phyloP scores from a whole-genome alignment of 495 filamentous ascomycete genomes.

The Talaromyces wortmannii region DNA sequence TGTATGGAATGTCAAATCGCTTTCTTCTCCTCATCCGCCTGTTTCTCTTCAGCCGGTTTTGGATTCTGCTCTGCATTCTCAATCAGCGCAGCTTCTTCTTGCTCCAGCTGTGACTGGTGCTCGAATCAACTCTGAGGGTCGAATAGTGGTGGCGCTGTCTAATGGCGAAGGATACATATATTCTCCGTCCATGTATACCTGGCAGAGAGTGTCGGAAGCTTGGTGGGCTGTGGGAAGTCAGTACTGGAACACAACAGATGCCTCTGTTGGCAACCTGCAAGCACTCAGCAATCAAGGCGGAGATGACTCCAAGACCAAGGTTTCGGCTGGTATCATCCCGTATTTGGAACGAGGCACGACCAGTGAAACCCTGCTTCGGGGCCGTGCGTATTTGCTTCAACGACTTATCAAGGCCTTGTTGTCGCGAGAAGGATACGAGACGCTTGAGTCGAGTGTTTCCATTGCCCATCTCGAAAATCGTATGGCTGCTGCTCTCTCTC shows the following conservation, averaged over 20 bases:
- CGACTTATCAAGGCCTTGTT: slow-evolving; percentile 80
- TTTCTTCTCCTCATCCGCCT: slow-evolving; percentile 80
- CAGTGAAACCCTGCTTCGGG: slow-evolving; percentile 83
- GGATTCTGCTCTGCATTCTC: slow-evolving; percentile 70
- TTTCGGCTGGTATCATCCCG: slow-evolving; percentile 91
- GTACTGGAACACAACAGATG: slow-evolving; percentile 96
- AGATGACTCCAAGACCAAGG: slow-evolving; percentile 43
- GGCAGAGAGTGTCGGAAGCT: slow-evolving; percentile 87
- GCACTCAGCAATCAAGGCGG: slow-evolving; percentile 53
- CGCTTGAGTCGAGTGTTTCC: slow-evolving; percentile 82
- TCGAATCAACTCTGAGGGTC: slow-evolving; percentile 77
- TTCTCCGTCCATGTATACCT: slow-evolving; percentile 72
- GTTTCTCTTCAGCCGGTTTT: slow-evolving; percentile 85
- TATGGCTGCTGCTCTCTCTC: slow-evolving; percentile 76
- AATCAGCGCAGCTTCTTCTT: slow-evolving; percentile 60
- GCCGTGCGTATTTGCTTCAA: slow-evolving; percentile 81
- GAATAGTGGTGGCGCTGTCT: slow-evolving; percentile 75
- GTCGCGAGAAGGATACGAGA: slow-evolving; percentile 82
- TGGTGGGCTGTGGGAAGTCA: slow-evolving; percentile 99
- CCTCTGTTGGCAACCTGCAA: slow-evolving; percentile 70
- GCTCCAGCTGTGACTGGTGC: slow-evolving; percentile 83
- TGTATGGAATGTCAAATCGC: slow-evolving; percentile 88
- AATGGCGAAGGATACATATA: slow-evolving; percentile 94
- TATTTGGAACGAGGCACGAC: slow-evolving; percentile 92
- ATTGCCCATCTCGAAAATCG: slow-evolving; percentile 95